Base-by-base conservation (phyloP, 1,139 yeast species). In the Meyerozyma sp. region DNA sequence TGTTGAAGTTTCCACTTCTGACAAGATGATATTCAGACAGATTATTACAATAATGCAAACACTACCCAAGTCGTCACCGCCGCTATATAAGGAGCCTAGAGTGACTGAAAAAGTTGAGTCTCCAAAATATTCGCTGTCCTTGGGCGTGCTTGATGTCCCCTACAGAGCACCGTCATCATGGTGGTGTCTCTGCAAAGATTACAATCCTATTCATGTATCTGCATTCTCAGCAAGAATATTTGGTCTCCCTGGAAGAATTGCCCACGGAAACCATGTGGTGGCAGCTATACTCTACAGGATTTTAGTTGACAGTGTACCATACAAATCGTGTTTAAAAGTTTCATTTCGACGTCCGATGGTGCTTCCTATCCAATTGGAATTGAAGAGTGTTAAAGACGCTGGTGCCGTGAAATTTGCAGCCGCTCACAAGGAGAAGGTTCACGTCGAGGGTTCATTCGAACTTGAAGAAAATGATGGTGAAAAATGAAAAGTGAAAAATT, bases 151-250 rank as follows among this genome's bases (percentile, higher is more conserved):
- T 3, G 29, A 27, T 4, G 29, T 27, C 13, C 29, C 29, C 3
- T 30, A 13, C 14, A 18, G 10, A 5, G 37, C 37, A 10, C 37
- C 37, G 3, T 20, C 26, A 4, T 9, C 26, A 10, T 34, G 37
- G 37, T 18, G 26, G 26, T 5, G 8, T 4, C 11, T 34, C 26
- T 34, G 37, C 26, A 34, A 34, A 18, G 37, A 34, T 21, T 34
- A 34, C 26, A 34, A 34, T 13, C 37, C 37, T 10, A 34, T 34
- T 20, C 37, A 34, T 34, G 27, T 34, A 13, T 34, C 37, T 21
- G 5, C 37, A 9, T 16, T 34, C 14, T 11, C 14, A n/a, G 37
- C 37, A 10, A 16, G 16, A 14, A 3, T 10, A 10, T 34, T 34
- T 34, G 37, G 37, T 8, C 16, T 34, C 4, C 37, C 37, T 10